These are phyloP conservation scores for Trichoderma endophyticum DNA, from an alignment of 2,329 filamentous ascomycete genomes.

Conservation along the genomic window DNA sequence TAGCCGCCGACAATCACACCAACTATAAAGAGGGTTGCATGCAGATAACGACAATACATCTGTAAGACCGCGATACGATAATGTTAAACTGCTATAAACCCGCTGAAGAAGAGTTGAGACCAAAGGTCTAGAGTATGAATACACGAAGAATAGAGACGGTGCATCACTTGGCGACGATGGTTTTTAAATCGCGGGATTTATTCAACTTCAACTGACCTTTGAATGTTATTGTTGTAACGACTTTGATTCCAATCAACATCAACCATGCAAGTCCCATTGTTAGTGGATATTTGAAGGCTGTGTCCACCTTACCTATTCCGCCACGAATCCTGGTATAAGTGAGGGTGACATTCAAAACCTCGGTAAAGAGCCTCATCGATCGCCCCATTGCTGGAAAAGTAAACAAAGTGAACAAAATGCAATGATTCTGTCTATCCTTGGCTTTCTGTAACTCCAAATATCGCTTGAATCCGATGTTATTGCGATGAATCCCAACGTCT, in stretches of 20 bases:
- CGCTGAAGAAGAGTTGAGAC: background rate
- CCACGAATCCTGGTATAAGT: background rate
- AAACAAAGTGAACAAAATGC: background rate
- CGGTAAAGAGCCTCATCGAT: background rate
- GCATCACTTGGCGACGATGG: background rate
- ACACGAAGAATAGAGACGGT: background rate
- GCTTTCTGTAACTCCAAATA: background rate
- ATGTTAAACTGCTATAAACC: background rate
- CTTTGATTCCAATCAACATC: background rate
- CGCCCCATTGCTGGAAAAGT: background rate
- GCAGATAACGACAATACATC: background rate
- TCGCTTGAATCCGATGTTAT: too few species aligned
- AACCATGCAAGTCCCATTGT: background rate
- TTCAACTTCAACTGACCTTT: rapidly evolving
- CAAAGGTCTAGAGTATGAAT: background rate
- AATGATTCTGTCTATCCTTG: background rate
- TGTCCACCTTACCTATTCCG: background rate
- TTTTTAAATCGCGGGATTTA: background rate
- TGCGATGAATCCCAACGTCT: background rate
- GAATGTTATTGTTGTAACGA: background rate
- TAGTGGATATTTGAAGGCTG: background rate
- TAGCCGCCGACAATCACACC: background rate
- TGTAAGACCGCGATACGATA: too few species aligned
- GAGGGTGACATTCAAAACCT: background rate
- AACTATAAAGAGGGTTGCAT: background rate